Conservation (phyloP, 2,329 filamentous ascomycete species). For the Neocatenulostroma microsporum region DNA sequence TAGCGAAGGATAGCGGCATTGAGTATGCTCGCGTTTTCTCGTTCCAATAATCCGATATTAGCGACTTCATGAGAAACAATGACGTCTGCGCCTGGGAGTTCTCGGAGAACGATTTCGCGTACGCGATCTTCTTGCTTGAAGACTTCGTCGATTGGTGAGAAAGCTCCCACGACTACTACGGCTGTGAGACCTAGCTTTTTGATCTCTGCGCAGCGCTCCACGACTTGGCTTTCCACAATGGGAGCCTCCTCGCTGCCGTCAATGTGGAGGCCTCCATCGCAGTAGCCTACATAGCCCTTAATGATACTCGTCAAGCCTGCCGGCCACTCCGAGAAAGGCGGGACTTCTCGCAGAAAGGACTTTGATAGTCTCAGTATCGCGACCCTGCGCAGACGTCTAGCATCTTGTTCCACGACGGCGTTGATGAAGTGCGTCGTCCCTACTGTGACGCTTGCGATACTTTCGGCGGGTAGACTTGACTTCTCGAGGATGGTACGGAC, state of each 20-base stretch:
- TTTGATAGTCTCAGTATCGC: slow-evolving; percentile 42
- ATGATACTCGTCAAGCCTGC: slow-evolving; percentile 25
- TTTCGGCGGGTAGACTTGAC: slow-evolving; percentile 25
- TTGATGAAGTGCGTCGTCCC: slow-evolving; percentile 42
- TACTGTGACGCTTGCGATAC: slow-evolving; percentile 39
- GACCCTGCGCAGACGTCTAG: slow-evolving; percentile 43
- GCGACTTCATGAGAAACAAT: slow-evolving; percentile 47
- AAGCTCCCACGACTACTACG: slow-evolving; percentile 51
- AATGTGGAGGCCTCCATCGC: slow-evolving; percentile 45
- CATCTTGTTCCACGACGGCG: slow-evolving; percentile 32
- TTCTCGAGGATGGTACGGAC: slow-evolving; percentile 31
- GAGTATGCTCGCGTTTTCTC: slow-evolving; percentile 46
- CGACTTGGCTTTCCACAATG: slow-evolving; percentile 39
- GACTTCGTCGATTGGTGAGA: slow-evolving; percentile 50
- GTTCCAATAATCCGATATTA: slow-evolving; percentile 43
- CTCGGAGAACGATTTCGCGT: slow-evolving; percentile 40
- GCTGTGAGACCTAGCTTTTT: slow-evolving; percentile 38
- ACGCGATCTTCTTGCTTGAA: slow-evolving; percentile 49
- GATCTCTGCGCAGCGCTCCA: slow-evolving; percentile 38
- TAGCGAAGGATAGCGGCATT: slow-evolving; percentile 44
- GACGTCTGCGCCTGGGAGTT: slow-evolving; percentile 42
- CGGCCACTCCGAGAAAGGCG: slow-evolving; percentile 26
- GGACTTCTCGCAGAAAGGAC: slow-evolving; percentile 25
- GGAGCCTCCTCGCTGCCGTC: slow-evolving; percentile 37
- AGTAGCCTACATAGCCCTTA: slow-evolving; percentile 30